Base-by-base conservation (phyloP, 2,329 filamentous ascomycete genomes). In the Talaromyces rugulosus region DNA sequence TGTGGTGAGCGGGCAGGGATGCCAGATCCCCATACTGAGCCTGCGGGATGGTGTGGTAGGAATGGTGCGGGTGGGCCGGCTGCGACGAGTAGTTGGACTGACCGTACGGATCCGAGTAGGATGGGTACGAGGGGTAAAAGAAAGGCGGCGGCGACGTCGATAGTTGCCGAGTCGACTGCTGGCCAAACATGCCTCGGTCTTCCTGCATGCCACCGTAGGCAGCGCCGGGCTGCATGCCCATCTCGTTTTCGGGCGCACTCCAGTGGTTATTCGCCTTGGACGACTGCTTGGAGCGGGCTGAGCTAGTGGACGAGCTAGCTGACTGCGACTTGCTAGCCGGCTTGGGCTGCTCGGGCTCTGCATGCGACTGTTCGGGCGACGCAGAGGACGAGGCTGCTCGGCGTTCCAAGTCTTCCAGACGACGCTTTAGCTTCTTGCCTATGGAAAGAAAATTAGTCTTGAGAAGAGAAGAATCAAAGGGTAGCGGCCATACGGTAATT, bases 401-500 rank as follows among this genome's bases (percentile, higher is more conserved):
- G 68, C 84, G 81, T 72, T 88, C 85, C 57, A 88, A 77, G 69
- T 88, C 85, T 76, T 88, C 86, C 69, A 88, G 77, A 67, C 85
- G 82, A 75, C 86, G 84, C 83, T 88, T 88, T 70, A 88, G 79
- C 79, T 88, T 88, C 79, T 88, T 87, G 74, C 86, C 84, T 83
- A 67, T 58, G 23, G 16, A n/a, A 57, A 34, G 12, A 47, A 34
- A 53, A 47, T 30, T 34, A 58, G 23, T 28, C 4, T 18, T 14
- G 16, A 51, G 36, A 5, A 50, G 23, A 6, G 28, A 51, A 55
- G 2, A 27, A 16, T n/a, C 7, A 36, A 52, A 8, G 54, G 6
- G 84, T 1, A 23, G 44, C 3, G 8, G 44, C 88, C 23, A 75
- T 83, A 96, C 92, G 92, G 81, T 97, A 97, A 82, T 96, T 96